These are phyloP conservation scores for Trichoderma koningiopsis DNA, from an alignment of 2,329 filamentous ascomycete species.

Conservation along the genomic window DNA sequence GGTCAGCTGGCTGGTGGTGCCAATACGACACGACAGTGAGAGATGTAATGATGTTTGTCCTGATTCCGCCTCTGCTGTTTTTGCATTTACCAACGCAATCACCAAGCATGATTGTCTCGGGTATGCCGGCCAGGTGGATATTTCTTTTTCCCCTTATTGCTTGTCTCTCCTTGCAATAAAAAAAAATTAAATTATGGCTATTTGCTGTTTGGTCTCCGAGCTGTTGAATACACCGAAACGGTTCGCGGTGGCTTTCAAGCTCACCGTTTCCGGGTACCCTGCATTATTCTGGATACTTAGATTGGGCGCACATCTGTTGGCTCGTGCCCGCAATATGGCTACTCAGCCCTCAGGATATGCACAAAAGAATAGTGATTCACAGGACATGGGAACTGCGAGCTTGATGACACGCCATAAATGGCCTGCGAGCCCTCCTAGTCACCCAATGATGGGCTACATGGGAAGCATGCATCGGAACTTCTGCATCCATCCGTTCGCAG, in stretches of 20 bases:
- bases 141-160: neutral
- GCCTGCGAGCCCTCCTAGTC: neutral
- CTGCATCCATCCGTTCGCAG: conserved; percentile 22
- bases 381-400: neutral
- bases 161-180: neutral
- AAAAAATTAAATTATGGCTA: neutral
- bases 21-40: neutral
- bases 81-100: neutral
- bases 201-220: neutral
- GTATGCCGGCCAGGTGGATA: neutral
- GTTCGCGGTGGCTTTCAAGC: neutral
- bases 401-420: conserved; percentile 1
- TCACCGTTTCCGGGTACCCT: neutral
- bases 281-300: neutral
- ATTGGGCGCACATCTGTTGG: neutral
- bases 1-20: neutral
- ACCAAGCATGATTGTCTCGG: neutral
- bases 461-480: conserved; percentile 9
- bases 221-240: neutral
- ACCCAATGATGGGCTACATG: conserved; percentile 3
- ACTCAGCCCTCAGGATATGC: conserved; percentile 4
- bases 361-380: neutral
- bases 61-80: neutral
- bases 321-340: neutral
- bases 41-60: neutral